Base-by-base conservation (phyloP, 177 flowering plant species). In the Vitis hybrid region DNA sequence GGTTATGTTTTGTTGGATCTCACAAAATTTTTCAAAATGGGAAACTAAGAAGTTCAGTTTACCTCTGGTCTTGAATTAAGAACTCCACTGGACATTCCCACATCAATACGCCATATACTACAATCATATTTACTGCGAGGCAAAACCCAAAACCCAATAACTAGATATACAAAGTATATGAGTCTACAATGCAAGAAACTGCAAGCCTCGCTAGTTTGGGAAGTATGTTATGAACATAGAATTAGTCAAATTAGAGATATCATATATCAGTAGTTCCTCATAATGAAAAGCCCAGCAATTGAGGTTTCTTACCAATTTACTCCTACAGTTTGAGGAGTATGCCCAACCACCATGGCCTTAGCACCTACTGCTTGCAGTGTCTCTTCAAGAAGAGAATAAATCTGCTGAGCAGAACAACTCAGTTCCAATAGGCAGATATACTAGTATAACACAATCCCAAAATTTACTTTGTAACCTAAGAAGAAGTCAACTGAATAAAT, bases 71-170 rank as follows among this genome's bases (percentile, higher is more conserved):
- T 86, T 69, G 96, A 89, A 71, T 89, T 79, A 65, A 90, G 85
- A 74, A 94, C 94, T 67, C 97, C 97, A 60, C 97, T 91, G 56
- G 98, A 94, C 97, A 94, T 94, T 32, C 98, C 98, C 63, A 94
- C 98, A 78, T 94, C 97, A 52, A 91, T 68, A 2, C 94, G 82
- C 98, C 98, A 94, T 83, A 94, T 83, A 72, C 88, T 86, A 72
- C 87, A 81, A 67, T 85, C 76, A 72, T 83, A 94, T 81, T 89
- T 81, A 81, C 98, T 94, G 89, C 81, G 78, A 1, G 8, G 7
- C 62, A 79, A 60, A 32, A 69, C 4, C 12, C 57, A 65, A 67
- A 49, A 54, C 21, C 2, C 9, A 59, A 34, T 2, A 18, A 19
- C 30, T 7, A 7, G 45, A 40, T 40, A 40, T 40, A 26, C 0